Evolutionary conservation across 2,329 filamentous ascomycete species (phyloP).

Genomic region (Periconia macrospinosa): DNA sequence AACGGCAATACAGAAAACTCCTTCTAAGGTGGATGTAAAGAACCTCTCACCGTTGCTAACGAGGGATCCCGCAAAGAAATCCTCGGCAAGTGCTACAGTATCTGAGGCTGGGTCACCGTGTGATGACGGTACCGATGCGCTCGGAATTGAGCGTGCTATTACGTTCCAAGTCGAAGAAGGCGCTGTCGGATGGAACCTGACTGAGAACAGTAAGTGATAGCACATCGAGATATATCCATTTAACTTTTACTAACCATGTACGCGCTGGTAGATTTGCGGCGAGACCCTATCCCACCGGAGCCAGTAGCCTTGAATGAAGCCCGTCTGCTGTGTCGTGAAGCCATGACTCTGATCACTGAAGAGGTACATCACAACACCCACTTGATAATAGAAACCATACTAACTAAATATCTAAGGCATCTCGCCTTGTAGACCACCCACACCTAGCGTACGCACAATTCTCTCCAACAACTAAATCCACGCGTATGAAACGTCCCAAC

Average conservation of each 20-base stretch:
- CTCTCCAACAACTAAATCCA: conserved; percentile 22
- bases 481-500: conserved; percentile 34
- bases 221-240: background rate
- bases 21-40: background rate
- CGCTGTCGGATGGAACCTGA: conserved; percentile 18
- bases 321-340: conserved; percentile 27
- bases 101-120: conserved; percentile 16
- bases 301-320: conserved; percentile 31
- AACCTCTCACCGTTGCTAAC: conserved; percentile 14
- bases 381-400: background rate
- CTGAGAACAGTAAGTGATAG: conserved; percentile 13
- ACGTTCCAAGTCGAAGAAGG: conserved; percentile 29
- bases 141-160: conserved; percentile 22
- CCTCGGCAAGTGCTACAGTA: conserved; percentile 1
- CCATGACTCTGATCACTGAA: conserved; percentile 36
- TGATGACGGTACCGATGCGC: conserved; percentile 7
- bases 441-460: conserved; percentile 34
- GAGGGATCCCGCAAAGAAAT: conserved; percentile 4
- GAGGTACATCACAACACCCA: conserved; percentile 12
- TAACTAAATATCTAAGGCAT: conserved; percentile 10
- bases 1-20: conserved; percentile 2
- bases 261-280: conserved; percentile 6
- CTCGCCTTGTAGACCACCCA: conserved; percentile 31
- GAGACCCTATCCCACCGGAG: conserved; percentile 29
- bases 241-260: background rate